Conservation (phyloP, 2,329 filamentous ascomycete species). For the Verticillium isaacii region DNA sequence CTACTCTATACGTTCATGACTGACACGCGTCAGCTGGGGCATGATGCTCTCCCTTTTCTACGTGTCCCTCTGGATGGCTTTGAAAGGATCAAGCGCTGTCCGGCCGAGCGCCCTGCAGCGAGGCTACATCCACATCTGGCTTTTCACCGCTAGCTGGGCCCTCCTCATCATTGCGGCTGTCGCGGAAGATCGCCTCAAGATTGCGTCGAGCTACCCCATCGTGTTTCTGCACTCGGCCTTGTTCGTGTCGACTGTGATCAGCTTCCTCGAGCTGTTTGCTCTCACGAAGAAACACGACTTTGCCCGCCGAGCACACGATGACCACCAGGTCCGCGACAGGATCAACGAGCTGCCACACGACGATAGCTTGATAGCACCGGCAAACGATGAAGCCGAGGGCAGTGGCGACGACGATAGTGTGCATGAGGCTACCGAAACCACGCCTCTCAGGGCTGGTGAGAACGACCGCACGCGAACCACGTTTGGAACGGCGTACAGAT, state of each 20-base stretch:
- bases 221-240: slow-evolving; percentile 74
- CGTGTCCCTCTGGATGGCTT: slow-evolving; percentile 75
- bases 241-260: slow-evolving; percentile 70
- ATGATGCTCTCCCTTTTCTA: slow-evolving; percentile 83
- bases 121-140: slow-evolving; percentile 76
- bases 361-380: slow-evolving; percentile 33
- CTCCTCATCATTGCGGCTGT: slow-evolving; percentile 69
- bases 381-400: slow-evolving; percentile 28
- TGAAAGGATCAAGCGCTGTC: slow-evolving; percentile 71
- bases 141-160: slow-evolving; percentile 71
- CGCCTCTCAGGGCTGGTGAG: slow-evolving; percentile 36
- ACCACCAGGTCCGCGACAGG: slow-evolving; percentile 37
- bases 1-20: slow-evolving; percentile 7
- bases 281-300: slow-evolving; percentile 69
- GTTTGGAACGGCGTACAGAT: slow-evolving; percentile 51
- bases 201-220: slow-evolving; percentile 74
- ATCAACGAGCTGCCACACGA: slow-evolving; percentile 21
- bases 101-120: slow-evolving; percentile 84
- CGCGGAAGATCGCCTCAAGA: slow-evolving; percentile 66
- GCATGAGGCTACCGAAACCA: slow-evolving; percentile 41
- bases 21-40: slow-evolving; percentile 51
- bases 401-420: slow-evolving; percentile 14
- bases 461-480: slow-evolving; percentile 40
- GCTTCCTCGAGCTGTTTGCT: slow-evolving; percentile 74
- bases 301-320: slow-evolving; percentile 51